phyloP scores from a whole-genome alignment of 768 basidiomycete genomes.

The Leccinum fibrillosum region DNA sequence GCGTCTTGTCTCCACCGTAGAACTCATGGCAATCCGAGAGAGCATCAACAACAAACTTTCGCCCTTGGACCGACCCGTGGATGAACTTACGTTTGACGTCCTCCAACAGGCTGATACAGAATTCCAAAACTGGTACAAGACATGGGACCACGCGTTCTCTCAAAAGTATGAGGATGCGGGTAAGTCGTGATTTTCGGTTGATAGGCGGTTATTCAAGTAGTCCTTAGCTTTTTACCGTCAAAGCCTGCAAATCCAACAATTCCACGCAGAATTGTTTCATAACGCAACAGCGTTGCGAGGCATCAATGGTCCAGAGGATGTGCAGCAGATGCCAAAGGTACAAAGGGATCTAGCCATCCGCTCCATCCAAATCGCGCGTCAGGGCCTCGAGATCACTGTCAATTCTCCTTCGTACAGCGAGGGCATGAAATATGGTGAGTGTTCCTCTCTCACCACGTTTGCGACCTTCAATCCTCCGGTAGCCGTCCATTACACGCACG shows the following conservation, averaged over 20 bases:
- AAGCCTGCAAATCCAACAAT: slow-evolving; percentile 81
- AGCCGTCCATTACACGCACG: slow-evolving; percentile 92
- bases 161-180: slow-evolving; percentile 82
- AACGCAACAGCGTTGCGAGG: slow-evolving; percentile 80
- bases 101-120: slow-evolving; percentile 72
- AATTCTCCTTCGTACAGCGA: slow-evolving; percentile 82
- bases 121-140: slow-evolving; percentile 78
- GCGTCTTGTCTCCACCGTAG: slow-evolving; percentile 92
- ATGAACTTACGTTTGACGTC: slow-evolving; percentile 66
- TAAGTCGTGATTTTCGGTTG: slow-evolving; percentile 30
- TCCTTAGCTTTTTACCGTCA: slow-evolving; percentile 80
- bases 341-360: slow-evolving; percentile 79
- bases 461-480: slow-evolving; percentile 4
- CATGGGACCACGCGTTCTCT: slow-evolving; percentile 78
- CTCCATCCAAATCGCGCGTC: slow-evolving; percentile 79
- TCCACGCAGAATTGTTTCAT: slow-evolving; percentile 84
- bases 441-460: neutral
- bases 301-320: slow-evolving; percentile 84
- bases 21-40: slow-evolving; percentile 87
- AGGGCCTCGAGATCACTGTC: slow-evolving; percentile 82
- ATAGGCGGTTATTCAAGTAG: slow-evolving; percentile 3
- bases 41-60: slow-evolving; percentile 78
- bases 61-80: slow-evolving; percentile 75
- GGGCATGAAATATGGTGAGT: slow-evolving; percentile 86
- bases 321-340: slow-evolving; percentile 73